Conservation (phyloP, 768 basidiomycete species). For the Rossbeevera mucosa region DNA sequence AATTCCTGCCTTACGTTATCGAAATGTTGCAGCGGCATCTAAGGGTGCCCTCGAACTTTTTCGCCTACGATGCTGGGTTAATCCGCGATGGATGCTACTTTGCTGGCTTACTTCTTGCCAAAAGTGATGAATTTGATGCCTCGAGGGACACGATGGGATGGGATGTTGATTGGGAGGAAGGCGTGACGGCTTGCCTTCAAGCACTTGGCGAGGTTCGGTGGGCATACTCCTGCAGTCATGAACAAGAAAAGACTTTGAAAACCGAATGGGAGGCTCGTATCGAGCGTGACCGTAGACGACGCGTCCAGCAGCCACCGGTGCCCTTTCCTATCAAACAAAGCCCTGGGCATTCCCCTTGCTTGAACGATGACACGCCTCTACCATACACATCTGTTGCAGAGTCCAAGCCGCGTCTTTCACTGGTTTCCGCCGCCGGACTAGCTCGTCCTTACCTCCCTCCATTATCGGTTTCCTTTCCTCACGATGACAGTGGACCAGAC, state of each 20-base stretch:
- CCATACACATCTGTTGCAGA: conserved; percentile 7
- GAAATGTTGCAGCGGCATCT: conserved; percentile 50
- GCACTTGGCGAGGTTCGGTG: conserved; percentile 83
- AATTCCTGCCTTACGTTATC: conserved; percentile 47
- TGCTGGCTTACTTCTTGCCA: conserved; percentile 72
- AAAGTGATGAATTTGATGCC: conserved; percentile 36
- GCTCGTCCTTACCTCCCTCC: conserved; percentile 49
- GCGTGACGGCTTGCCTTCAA: conserved; percentile 51
- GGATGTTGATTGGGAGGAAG: conserved; percentile 30
- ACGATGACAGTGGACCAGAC: conserved; percentile 50
- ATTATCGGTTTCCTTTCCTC: conserved; percentile 36
- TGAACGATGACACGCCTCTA: conserved; percentile 19
- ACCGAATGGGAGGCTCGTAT: conserved; percentile 41
- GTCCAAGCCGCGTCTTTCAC: conserved; percentile 23
- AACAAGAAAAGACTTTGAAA: conserved; percentile 59
- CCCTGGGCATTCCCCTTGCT: conserved; percentile 26
- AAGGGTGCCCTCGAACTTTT: conserved; percentile 45
- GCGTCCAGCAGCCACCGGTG: conserved; percentile 19
- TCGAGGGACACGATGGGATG: conserved; percentile 21
- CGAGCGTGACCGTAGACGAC: conserved; percentile 28
- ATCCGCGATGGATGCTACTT: conserved; percentile 90
- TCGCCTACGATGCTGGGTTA: conserved; percentile 81
- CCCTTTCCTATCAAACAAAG: conserved; percentile 24
- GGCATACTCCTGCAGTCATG: conserved; percentile 71
- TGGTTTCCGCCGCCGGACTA: conserved; percentile 32